Base-by-base conservation (phyloP, 73 alveolate species). In the Uronychia setigera region DNA sequence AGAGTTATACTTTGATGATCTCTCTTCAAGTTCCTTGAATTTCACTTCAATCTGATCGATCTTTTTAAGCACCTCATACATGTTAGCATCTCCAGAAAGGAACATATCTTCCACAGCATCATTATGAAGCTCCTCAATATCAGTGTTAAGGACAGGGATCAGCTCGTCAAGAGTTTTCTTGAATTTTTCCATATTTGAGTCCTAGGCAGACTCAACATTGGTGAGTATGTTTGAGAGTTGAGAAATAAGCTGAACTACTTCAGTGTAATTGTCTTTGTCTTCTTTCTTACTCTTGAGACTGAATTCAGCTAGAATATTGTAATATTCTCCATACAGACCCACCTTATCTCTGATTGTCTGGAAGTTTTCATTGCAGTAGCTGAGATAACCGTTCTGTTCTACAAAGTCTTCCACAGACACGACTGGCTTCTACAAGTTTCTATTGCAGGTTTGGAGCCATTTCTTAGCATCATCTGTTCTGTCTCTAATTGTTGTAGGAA, bases 371-470 rank as follows among this genome's bases (percentile, higher is more conserved):
- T 46, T 79, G 25, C 92, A 78, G 80, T 88, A 83, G 27, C 35
- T 77, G 35, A 83, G 60, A 67, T 88, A 76, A 0, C 78, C 79
- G 35, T 59, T 88, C 58, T 88, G 84, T 25, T 88, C 92, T 1
- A 88, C 94, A 76, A 83, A 88, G 29, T 88, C 94, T 31, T 88
- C 92, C 25, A 88, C 94, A 9, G 90, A 83, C 33, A 79, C 88
- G 28, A 85, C 91, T 59, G 91, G 74, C 77, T 88, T 88, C 29
- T 79, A 29, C 1, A 88, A 80, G 31, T 88, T 81, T 26, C 89
- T 58, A 58, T 77, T 83, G 11, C 86, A 32, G 32, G 75, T 75
- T 58, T 67, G 78, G 13, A 88, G 88, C 94, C 94, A 88, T 74
- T 77, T 83, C 84, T 88, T 81, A 11, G 91, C 81, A 58, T 77